phyloP scores from a whole-genome alignment of 768 basidiomycete species.

The Nidularia pulvinata region DNA sequence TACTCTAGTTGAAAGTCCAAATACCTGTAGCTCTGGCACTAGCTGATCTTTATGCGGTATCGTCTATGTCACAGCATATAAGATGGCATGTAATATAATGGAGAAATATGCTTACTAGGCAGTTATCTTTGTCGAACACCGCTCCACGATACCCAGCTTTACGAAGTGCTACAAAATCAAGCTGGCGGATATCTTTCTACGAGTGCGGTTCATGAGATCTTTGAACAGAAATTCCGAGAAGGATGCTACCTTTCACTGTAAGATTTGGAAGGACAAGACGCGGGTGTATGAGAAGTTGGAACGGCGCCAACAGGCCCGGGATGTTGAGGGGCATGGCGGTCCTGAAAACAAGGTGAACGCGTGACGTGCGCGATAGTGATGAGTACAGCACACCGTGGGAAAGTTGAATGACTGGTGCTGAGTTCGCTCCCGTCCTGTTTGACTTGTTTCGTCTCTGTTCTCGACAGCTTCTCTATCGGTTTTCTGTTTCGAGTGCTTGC shows the following conservation, averaged over 20 bases:
- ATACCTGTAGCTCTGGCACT: slow-evolving; percentile 74
- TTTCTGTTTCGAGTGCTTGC: not conserved
- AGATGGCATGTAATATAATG: not conserved
- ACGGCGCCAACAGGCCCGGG: slow-evolving; percentile 65
- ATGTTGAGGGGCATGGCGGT: slow-evolving; percentile 70
- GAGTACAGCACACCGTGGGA: not conserved
- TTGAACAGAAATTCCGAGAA: not conserved
- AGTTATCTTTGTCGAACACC: slow-evolving; percentile 98
- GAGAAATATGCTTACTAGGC: slow-evolving; percentile 58
- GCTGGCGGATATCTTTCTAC: slow-evolving; percentile 82
- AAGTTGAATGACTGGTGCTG: no score
- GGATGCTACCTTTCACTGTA: slow-evolving; percentile 57
- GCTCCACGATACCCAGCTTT: slow-evolving; percentile 85
- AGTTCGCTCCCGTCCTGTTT: no score
- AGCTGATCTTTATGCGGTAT: slow-evolving; percentile 75
- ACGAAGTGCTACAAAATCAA: slow-evolving; percentile 75
- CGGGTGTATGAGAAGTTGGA: slow-evolving; percentile 70
- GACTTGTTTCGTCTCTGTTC: no score
- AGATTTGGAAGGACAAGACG: slow-evolving; percentile 69
- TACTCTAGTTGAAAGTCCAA: slow-evolving; percentile 9
- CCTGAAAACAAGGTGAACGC: no score
- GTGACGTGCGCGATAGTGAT: no score
- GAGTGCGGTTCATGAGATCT: slow-evolving; percentile 14
- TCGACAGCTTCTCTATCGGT: no score
- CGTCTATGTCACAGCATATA: slow-evolving; percentile 51